Base-by-base conservation (phyloP, 345 rosid species). In the Aegle marmelos region DNA sequence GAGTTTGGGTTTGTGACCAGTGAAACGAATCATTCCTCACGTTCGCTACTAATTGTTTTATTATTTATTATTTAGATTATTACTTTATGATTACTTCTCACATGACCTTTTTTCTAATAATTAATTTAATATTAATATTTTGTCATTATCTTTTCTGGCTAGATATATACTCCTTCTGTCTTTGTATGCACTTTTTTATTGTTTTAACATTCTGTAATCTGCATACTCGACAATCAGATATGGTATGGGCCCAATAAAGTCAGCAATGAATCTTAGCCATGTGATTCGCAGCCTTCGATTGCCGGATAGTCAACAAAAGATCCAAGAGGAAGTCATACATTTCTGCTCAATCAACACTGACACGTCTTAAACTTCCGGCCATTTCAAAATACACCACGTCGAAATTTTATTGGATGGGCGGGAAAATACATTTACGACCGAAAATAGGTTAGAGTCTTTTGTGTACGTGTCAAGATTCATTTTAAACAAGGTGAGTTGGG, bases 1-100 rank as follows among this genome's bases (percentile, higher is more conserved):
- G 63, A 65, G 36, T 60, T 28, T 22, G 72, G 39, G 36, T 72
- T 59, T 57, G 50, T 69, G 72, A 73, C 72, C 82, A 41, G 80
- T 37, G 70, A 73, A 82, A 64, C 27, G 83, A 82, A 85, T 87
- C 83, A 79, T 80, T 77, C 82, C 85, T 82, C 88, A 79, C 85
- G 88, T 87, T 87, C 76, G 70, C 66, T 67, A 34, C 77, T 34
- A 28, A 17, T 74, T 22, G 70, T 72, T 48, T 0, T 62, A 11
- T 62, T 14, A 3, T 6, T 64, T 73, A 72, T 77, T 59, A 67
- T 82, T 71, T 39, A 53, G 57, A 68, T 79, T 76, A 11, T 79
- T 76, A 11, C 64, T 79, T 58, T 63, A 70, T 85, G n/a, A 83
- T 85, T 81, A 34, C 73, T 62, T 8, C 50, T 71, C 86, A 78